Conservation (phyloP, 805 yeast genomes). For the Yarrowia bubula region DNA sequence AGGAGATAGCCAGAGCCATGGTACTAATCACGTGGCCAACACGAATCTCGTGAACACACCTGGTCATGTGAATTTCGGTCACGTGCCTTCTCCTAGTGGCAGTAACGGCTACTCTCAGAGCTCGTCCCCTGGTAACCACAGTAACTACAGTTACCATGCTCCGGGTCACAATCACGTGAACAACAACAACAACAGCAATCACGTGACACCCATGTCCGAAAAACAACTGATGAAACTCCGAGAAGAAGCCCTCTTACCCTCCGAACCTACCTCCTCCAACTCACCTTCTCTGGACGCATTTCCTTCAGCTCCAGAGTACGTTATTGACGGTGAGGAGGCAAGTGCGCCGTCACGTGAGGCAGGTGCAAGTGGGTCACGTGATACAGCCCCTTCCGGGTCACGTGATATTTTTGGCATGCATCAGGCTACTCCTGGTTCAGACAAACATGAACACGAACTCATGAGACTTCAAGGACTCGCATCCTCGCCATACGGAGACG, state of each 20-base stretch:
- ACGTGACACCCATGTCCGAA: conserved; percentile 40
- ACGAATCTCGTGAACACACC: not conserved
- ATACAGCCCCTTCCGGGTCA: not conserved
- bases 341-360: too few relatives aligned
- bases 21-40: not conserved
- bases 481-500: not conserved
- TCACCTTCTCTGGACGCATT: conserved; percentile 11
- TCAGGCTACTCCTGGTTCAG: not conserved
- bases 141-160: not conserved
- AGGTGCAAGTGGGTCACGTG: too few relatives aligned
- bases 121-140: not conserved
- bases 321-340: not conserved
- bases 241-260: conserved; percentile 63
- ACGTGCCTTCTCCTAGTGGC: conserved; percentile 5
- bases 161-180: too few relatives aligned
- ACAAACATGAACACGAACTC: conserved; percentile 2
- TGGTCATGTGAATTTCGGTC: not conserved
- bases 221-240: conserved; percentile 54
- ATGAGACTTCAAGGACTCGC: conserved; percentile 2
- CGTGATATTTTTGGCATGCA: too few relatives aligned
- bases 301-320: conserved; percentile 20
- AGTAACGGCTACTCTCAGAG: not conserved
- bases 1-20: not conserved
- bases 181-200: not conserved
- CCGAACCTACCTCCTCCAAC: conserved; percentile 44